Conservation (phyloP, 345 rosid genomes). For the Laguncularia racemosa region DNA sequence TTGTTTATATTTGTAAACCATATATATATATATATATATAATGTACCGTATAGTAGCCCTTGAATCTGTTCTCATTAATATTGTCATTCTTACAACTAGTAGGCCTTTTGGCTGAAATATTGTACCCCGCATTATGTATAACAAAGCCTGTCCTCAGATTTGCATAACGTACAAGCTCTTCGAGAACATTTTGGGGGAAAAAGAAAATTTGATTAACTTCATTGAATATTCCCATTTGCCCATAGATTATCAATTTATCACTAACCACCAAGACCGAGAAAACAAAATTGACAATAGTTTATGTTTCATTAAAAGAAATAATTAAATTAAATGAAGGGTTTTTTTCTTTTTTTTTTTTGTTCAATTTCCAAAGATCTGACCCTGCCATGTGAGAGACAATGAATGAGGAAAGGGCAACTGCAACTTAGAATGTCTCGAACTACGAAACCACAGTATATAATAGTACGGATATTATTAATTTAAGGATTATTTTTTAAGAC, state of each 20-base stretch:
- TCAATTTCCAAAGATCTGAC: slow-evolving; percentile 10
- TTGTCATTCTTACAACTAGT: too few species aligned
- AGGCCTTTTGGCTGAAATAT: too few species aligned
- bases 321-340: background rate
- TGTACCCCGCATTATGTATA: too few species aligned
- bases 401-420: background rate
- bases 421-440: slow-evolving; percentile 12
- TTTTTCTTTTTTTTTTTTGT: background rate
- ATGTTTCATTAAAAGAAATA: background rate
- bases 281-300: background rate
- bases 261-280: background rate
- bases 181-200: too few species aligned
- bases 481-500: background rate
- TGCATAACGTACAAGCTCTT: too few species aligned
- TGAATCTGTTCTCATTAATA: too few species aligned
- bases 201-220: background rate
- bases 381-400: slow-evolving; percentile 4
- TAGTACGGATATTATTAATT: background rate
- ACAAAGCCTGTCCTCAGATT: too few species aligned
- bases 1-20: too few species aligned
- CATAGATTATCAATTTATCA: background rate
- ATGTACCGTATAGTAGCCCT: too few species aligned
- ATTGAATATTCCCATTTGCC: background rate
- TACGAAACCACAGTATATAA: background rate
- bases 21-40: too few species aligned